Evolutionary conservation across 306 rosid species (phyloP).

Genomic region (Arachis stenosperma): DNA sequence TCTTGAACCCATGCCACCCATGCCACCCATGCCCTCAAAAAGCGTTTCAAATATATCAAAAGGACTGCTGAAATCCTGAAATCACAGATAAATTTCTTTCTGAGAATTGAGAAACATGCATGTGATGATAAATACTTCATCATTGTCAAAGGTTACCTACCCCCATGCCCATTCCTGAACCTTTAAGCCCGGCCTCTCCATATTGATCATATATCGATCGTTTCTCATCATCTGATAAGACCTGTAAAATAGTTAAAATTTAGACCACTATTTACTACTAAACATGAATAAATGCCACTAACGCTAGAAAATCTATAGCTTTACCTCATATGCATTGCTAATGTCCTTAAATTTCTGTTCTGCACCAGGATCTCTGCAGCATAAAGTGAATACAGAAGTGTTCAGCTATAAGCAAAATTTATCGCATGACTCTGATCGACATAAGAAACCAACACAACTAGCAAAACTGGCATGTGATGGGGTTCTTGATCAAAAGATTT

Average conservation of each 20-base stretch:
- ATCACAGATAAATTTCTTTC: constrained; percentile 15
- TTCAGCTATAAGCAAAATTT: constrained; percentile 22
- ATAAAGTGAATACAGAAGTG: constrained; percentile 27
- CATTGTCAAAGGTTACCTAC: constrained; percentile 57
- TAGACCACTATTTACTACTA: constrained; percentile 27
- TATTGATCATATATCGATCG: constrained; percentile 81
- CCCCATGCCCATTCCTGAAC: constrained; percentile 84
- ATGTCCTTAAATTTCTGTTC: constrained; percentile 91
- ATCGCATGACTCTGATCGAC: background rate
- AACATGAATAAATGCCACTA: constrained; percentile 16
- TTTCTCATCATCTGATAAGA: constrained; percentile 95
- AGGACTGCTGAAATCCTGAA: constrained; percentile 54
- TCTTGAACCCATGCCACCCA: constrained; percentile 47
- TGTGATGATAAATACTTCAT: constrained; percentile 1
- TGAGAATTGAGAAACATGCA: constrained; percentile 27
- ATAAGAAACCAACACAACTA: constrained; percentile 11
- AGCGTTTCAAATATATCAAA: constrained; percentile 56
- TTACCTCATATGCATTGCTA: constrained; percentile 96
- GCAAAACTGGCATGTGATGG: constrained; percentile 27
- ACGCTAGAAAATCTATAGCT: constrained; percentile 33
- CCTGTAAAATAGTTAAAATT: constrained; percentile 56
- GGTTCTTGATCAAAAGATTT: background rate
- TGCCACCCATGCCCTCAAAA: constrained; percentile 53
- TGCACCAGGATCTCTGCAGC: constrained; percentile 83
- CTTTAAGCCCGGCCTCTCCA: constrained; percentile 98